Conservation (phyloP, 75 land plant species). For the Pinus albicaulis region DNA sequence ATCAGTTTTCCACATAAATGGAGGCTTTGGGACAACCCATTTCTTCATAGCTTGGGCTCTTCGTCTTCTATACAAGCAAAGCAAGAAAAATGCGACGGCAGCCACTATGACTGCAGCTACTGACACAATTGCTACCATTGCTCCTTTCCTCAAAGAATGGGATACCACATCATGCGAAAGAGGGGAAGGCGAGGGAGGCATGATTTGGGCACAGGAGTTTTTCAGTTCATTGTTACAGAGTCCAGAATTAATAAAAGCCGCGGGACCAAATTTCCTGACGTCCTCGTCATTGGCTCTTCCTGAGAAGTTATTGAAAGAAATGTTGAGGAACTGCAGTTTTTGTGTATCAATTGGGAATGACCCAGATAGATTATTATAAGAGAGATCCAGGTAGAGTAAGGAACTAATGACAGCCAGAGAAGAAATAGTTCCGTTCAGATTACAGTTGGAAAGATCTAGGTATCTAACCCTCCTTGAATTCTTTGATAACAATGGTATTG, state of each 20-base stretch:
- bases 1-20: no score
- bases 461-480: conserved; percentile 10
- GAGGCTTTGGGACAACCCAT: conserved; percentile 22
- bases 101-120: not conserved
- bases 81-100: not conserved
- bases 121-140: not conserved
- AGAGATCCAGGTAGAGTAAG: conserved; percentile 42
- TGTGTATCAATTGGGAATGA: conserved; percentile 28
- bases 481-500: not conserved
- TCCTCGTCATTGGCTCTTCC: conserved; percentile 18
- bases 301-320: conserved; percentile 57
- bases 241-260: conserved; percentile 36
- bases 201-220: not conserved
- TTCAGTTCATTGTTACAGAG: not conserved
- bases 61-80: not conserved
- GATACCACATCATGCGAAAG: not conserved
- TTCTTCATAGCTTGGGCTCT: conserved; percentile 14
- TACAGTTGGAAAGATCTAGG: conserved; percentile 41
- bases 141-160: not conserved
- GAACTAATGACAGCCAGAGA: conserved; percentile 28
- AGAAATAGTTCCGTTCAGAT: conserved; percentile 38
- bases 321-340: conserved; percentile 37
- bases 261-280: conserved; percentile 32
- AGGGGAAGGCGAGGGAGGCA: not conserved
- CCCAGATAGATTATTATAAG: conserved; percentile 39